Evolutionary conservation across 1,139 yeast genomes (phyloP).

Genomic region (Petasospora rhodanensis): DNA sequence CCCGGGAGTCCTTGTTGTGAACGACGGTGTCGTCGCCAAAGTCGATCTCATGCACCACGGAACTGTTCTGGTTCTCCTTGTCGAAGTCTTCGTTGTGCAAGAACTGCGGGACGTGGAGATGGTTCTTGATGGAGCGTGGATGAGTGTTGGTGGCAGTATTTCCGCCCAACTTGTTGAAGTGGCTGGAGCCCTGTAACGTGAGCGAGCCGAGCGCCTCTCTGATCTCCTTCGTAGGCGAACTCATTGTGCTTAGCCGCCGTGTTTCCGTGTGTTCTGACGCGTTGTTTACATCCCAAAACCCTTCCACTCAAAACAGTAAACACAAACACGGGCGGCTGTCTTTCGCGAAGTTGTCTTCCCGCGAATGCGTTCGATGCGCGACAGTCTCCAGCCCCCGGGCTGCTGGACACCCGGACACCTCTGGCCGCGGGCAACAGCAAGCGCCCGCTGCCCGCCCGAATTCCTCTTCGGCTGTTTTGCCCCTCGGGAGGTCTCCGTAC

Average conservation of each 20-base stretch:
- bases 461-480: too few species aligned
- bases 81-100: conserved; percentile 40
- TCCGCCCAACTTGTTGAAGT: too few species aligned
- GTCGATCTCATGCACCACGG: conserved; percentile 20
- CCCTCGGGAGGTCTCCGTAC: background rate
- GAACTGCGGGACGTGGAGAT: conserved; percentile 43
- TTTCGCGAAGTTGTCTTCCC: too few species aligned
- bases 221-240: conserved; percentile 14
- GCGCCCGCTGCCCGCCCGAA: too few species aligned
- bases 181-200: conserved; percentile 9
- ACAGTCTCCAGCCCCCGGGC: too few species aligned
- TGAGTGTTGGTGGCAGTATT: conserved; percentile 2
- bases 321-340: too few species aligned
- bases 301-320: too few species aligned
- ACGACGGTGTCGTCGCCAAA: conserved; percentile 18
- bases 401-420: too few species aligned
- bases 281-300: too few species aligned
- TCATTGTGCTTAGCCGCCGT: conserved; percentile 1
- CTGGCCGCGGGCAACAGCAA: too few species aligned
- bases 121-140: conserved; percentile 10
- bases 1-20: conserved; percentile 12
- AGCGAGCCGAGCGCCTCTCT: conserved; percentile 13
- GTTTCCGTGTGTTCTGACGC: background rate
- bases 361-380: too few species aligned
- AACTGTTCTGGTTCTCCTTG: conserved; percentile 52